Evolutionary conservation across 2,329 filamentous ascomycete genomes (phyloP).

Genomic region (Rhytidhysteron rufulum): DNA sequence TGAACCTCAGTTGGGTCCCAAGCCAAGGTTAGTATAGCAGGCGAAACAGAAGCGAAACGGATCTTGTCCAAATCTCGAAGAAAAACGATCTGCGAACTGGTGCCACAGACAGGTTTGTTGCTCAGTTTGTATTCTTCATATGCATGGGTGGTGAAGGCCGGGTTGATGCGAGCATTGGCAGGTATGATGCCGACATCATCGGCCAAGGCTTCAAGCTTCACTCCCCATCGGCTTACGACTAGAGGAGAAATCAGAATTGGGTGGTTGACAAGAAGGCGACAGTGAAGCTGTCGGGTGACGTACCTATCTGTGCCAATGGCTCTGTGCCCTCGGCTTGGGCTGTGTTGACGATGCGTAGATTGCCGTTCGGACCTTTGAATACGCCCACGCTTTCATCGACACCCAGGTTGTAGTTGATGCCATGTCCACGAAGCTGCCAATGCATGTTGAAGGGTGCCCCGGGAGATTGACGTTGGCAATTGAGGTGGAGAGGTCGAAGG

Average conservation of each 20-base stretch:
- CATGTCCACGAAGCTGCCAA: neutral
- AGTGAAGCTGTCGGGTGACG: constrained; percentile 1
- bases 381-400: neutral
- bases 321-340: neutral
- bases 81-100: constrained; percentile 20
- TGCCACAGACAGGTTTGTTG: constrained; percentile 8
- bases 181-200: constrained; percentile 17
- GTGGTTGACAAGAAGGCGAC: neutral
- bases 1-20: constrained; percentile 22
- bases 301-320: constrained; percentile 9
- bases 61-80: constrained; percentile 26
- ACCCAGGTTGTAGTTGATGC: neutral
- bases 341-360: neutral
- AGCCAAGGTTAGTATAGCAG: constrained; percentile 11
- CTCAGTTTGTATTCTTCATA: constrained; percentile 18
- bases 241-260: no score
- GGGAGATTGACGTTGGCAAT: neutral
- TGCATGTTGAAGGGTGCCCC: neutral
- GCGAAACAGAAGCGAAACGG: constrained; percentile 8
- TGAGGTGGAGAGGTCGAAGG: neutral
- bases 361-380: neutral
- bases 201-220: constrained; percentile 23
- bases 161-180: constrained; percentile 2
- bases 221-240: constrained; percentile 17
- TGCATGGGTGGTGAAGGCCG: constrained; percentile 5